Base-by-base conservation (phyloP, 768 basidiomycete genomes). In the Trametes elegans region DNA sequence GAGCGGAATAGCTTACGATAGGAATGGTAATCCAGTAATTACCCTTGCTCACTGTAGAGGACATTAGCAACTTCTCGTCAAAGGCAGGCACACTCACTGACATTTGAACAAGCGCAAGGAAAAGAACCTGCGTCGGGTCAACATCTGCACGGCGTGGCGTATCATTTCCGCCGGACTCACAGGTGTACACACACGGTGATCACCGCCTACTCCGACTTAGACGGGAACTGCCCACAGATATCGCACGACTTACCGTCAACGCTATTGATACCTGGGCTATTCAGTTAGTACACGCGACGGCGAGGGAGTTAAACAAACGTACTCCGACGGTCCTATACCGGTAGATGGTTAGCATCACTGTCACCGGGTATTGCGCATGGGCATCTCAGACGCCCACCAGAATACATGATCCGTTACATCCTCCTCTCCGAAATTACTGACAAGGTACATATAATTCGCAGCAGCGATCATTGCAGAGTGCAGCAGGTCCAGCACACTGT, bases 371-470 rank as follows among this genome's bases (percentile, higher is more conserved):
- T n/a, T 9, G 26, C 7, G 18, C 28, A 48, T 40, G 48, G 23
- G 42, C 11, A 38, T 27, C 35, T 49, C 21, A 27, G 29, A 49
- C 18, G 21, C 35, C 21, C 36, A 62, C 65, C 66, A 67, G 42
- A 58, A 61, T 14, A 63, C 64, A 19, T 38, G 55, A 48, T 65
- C 62, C n/a, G 61, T 58, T 9, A 64, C 49, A 40, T 53, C 44
- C 16, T 31, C 14, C 31, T 61, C 36, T 10, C 63, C 64, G 45
- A 64, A 65, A 35, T 56, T 49, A 21, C 49, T 57, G 16, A 67
- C 58, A 14, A 67, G 54, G 39, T 65, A 67, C 42, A 47, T n/a
- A 61, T 64, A 67, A 35, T 53, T 58, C 10, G 66, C 60, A 13
- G 53, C 53, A 34, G 51, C 57, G 11, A 65, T 60, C 57, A 65